Conservation (phyloP, 2,329 filamentous ascomycete species). For the Ascochyta lentis region DNA sequence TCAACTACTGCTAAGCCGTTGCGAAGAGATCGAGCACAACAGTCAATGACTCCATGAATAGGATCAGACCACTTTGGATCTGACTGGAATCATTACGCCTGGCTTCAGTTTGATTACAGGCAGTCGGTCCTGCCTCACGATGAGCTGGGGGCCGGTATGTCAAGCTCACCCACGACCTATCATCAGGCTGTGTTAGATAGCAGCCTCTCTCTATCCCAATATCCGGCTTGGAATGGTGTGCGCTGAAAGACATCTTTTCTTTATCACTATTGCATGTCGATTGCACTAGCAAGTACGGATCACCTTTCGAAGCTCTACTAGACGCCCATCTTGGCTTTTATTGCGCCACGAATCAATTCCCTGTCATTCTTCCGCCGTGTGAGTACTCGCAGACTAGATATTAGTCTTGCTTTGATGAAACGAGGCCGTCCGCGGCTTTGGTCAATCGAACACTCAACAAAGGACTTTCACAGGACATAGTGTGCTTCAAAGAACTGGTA, state of each 20-base stretch:
- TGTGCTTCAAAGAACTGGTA: constrained; percentile 11
- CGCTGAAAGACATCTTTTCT: not conserved
- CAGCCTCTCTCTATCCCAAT: not conserved
- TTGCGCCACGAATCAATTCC: not conserved
- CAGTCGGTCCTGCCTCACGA: not conserved
- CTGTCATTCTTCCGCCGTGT: not conserved
- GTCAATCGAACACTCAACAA: not conserved
- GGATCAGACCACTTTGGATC: not conserved
- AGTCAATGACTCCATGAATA: constrained; percentile 12
- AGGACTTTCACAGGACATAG: not conserved
- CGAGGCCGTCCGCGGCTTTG: not conserved
- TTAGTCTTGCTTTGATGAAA: not conserved
- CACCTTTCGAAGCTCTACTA: not conserved
- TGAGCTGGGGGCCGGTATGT: not conserved
- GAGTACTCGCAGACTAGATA: not conserved
- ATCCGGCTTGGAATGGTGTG: not conserved
- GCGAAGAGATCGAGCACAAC: constrained; percentile 12
- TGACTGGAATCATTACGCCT: not conserved
- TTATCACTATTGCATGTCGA: not conserved
- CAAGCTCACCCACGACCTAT: not conserved
- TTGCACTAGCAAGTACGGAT: not conserved
- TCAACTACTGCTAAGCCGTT: constrained; percentile 26
- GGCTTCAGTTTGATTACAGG: not conserved
- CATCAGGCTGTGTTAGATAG: not conserved
- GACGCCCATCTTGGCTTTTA: not conserved